Evolutionary conservation across 2,329 filamentous ascomycete species (phyloP).

Genomic region (Calonectria honghensis): DNA sequence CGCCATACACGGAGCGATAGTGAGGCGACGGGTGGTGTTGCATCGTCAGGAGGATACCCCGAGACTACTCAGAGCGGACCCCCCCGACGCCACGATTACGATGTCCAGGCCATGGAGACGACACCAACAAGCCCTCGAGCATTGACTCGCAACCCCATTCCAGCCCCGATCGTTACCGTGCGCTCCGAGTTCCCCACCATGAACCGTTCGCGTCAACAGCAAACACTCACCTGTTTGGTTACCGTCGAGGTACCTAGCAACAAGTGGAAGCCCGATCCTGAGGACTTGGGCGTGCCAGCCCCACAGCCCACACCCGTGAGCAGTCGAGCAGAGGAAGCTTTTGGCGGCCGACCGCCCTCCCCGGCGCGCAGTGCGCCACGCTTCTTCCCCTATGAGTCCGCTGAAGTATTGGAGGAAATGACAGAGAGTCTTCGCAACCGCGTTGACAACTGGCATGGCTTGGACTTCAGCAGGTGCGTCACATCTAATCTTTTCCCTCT

Average conservation of each 20-base stretch:
- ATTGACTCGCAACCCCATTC: constrained; percentile 89
- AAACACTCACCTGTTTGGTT: constrained; percentile 93
- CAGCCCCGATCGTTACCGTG: constrained; percentile 92
- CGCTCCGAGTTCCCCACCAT: constrained; percentile 98
- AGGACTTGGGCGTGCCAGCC: constrained; percentile 80
- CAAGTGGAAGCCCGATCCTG: constrained; percentile 90
- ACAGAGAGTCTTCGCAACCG: constrained; percentile 88
- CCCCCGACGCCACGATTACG: constrained; percentile 90
- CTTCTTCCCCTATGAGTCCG: constrained; percentile 83
- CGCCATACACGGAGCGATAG: constrained; percentile 87
- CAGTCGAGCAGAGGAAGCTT: constrained; percentile 71
- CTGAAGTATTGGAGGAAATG: constrained; percentile 86
- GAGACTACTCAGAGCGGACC: constrained; percentile 83
- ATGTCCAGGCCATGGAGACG: constrained; percentile 96
- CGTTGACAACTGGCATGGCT: constrained; percentile 99
- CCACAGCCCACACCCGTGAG: constrained; percentile 64
- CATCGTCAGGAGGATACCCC: constrained; percentile 87
- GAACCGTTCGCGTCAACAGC: constrained; percentile 92
- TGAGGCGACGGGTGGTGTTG: constrained; percentile 81
- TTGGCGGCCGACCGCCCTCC: constrained; percentile 74
- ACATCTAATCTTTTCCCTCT: constrained; percentile 2
- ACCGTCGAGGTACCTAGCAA: constrained; percentile 95
- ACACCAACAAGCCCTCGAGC: constrained; percentile 83
- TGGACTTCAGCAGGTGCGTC: constrained; percentile 87
- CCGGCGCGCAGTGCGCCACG: constrained; percentile 74